These are phyloP conservation scores for Diutina scorzettiae DNA, from an alignment of 1,139 yeast species.

Conservation along the genomic window DNA sequence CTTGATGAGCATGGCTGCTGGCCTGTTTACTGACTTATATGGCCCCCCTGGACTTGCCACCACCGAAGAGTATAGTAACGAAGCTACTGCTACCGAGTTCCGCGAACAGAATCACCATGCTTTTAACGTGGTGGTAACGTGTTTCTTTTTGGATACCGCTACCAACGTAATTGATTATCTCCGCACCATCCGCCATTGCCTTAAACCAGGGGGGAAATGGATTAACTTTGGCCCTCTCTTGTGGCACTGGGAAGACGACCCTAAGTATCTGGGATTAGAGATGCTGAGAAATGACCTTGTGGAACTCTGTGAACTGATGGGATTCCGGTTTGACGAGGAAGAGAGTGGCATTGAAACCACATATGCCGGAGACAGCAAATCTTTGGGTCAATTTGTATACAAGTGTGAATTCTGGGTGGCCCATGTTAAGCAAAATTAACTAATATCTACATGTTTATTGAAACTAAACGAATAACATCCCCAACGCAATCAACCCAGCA, in stretches of 20 bases:
- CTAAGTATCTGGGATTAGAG: slow-evolving; percentile 40
- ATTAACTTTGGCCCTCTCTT: slow-evolving; percentile 75
- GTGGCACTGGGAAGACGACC: slow-evolving; percentile 71
- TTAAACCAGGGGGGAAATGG: slow-evolving; percentile 46
- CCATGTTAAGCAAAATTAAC: not conserved
- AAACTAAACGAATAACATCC: too few relatives aligned
- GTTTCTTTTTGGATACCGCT: slow-evolving; percentile 75
- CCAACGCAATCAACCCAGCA: not conserved
- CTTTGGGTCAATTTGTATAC: slow-evolving; percentile 49
- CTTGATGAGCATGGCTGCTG: slow-evolving; percentile 67
- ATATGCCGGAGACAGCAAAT: slow-evolving; percentile 43
- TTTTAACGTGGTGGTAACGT: slow-evolving; percentile 52
- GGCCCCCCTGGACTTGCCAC: slow-evolving; percentile 34
- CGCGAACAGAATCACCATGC: slow-evolving; percentile 23
- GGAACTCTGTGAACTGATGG: slow-evolving; percentile 33
- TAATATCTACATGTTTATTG: too few relatives aligned
- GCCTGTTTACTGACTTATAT: slow-evolving; percentile 68
- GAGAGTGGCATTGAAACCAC: slow-evolving; percentile 34
- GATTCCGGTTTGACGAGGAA: slow-evolving; percentile 40
- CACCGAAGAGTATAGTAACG: slow-evolving; percentile 28
- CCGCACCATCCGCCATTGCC: slow-evolving; percentile 39
- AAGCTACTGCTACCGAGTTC: slow-evolving; percentile 24
- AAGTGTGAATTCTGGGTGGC: slow-evolving; percentile 66
- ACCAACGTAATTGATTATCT: slow-evolving; percentile 61
- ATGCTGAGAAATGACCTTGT: slow-evolving; percentile 49